Percentiles rank a stretch among this genome's conserved stretches.
These are phyloP conservation scores for Leccinellum luteum DNA, from an alignment of 768 basidiomycete genomes.

Conservation along the genomic window DNA sequence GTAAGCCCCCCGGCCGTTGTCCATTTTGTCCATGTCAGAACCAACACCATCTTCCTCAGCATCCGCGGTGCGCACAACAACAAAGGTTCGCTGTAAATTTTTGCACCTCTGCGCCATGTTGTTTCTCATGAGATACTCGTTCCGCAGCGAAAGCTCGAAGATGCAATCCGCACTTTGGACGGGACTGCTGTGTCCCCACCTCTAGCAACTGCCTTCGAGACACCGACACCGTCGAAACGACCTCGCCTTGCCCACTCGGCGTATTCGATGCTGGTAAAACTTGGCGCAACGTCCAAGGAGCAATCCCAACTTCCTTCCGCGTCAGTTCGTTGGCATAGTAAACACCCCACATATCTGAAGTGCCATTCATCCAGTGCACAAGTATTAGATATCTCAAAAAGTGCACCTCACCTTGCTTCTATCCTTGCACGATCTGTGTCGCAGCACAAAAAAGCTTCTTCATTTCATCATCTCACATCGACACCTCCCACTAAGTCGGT, in stretches of 20 bases:
- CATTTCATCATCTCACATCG: constrained; percentile 40
- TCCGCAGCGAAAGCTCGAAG: constrained; percentile 72
- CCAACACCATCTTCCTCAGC: constrained; percentile 7
- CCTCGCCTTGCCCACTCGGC: constrained; percentile 55
- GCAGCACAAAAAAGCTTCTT: constrained; percentile 47
- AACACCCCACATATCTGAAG: constrained; percentile 4
- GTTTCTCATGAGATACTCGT: not conserved
- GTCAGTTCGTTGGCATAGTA: constrained; percentile 10
- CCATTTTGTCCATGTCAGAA: constrained; percentile 11
- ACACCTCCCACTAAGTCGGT: constrained; percentile 26
- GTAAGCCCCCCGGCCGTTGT: not conserved
- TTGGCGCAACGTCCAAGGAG: constrained; percentile 61
- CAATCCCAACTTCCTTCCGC: constrained; percentile 30
- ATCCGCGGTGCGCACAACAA: constrained; percentile 34
- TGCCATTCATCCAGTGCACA: not conserved
- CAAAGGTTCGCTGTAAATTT: constrained; percentile 38
- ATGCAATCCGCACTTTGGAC: constrained; percentile 73
- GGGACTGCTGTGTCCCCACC: constrained; percentile 49
- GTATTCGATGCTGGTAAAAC: constrained; percentile 78
- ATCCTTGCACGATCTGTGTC: constrained; percentile 67
- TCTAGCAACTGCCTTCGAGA: constrained; percentile 25
- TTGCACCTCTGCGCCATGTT: not conserved
- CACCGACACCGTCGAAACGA: constrained; percentile 48
- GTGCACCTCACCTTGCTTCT: constrained; percentile 66
- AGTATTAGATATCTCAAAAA: constrained; percentile 44